These are phyloP conservation scores for Quercus parvula DNA, from an alignment of 306 rosid species.

Conservation along the genomic window DNA sequence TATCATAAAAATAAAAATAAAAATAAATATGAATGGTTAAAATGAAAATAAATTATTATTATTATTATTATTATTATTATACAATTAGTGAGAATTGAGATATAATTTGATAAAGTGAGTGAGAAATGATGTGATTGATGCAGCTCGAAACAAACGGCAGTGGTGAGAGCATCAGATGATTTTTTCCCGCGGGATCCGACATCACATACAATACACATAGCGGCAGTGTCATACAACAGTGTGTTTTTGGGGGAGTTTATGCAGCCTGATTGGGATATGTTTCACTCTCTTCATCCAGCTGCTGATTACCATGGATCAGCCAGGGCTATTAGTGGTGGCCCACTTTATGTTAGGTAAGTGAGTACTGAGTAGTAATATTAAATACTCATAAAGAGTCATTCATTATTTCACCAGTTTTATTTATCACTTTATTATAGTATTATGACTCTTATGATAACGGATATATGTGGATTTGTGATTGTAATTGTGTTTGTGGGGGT, in stretches of 20 bases:
- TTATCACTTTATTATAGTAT: too few relatives aligned
- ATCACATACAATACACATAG: slow-evolving; percentile 87
- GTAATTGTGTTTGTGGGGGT: not conserved
- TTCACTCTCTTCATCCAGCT: slow-evolving; percentile 78
- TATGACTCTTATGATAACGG: too few relatives aligned
- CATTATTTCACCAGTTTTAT: too few relatives aligned
- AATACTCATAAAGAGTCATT: too few relatives aligned
- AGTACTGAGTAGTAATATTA: too few relatives aligned
- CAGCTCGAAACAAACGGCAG: slow-evolving; percentile 74
- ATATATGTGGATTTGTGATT: too few relatives aligned
- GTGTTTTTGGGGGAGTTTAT: slow-evolving; percentile 91
- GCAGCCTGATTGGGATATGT: slow-evolving; percentile 98
- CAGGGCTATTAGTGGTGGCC: slow-evolving; percentile 92
- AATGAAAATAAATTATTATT: not conserved
- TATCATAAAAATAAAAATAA: too few relatives aligned
- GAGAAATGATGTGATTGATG: not conserved
- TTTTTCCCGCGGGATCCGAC: slow-evolving; percentile 80
- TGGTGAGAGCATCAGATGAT: slow-evolving; percentile 87
- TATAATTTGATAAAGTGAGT: not conserved
- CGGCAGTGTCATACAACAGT: slow-evolving; percentile 80
- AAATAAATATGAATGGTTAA: too few relatives aligned
- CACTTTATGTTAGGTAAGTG: slow-evolving; percentile 62
- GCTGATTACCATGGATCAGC: slow-evolving; percentile 93
- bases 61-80: not conserved
- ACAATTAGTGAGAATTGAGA: not conserved